Base-by-base conservation (phyloP, 1,284 basidiomycete species). In the Trichosporon ovoides region DNA sequence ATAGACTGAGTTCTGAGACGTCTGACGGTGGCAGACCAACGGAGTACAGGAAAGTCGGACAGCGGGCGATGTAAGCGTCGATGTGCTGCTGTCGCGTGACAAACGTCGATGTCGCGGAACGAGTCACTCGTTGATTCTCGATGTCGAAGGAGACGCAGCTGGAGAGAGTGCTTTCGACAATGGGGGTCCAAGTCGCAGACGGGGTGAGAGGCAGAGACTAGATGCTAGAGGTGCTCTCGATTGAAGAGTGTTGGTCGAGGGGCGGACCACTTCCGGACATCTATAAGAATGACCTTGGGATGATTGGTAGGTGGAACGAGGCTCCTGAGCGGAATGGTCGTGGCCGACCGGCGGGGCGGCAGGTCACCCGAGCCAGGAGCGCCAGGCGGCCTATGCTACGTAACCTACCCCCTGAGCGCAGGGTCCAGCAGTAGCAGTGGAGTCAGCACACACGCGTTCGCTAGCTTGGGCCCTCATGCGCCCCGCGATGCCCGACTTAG, bases 391-490 rank as follows among this genome's bases (percentile, higher is more conserved):
- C 43, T 24, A 48, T 48, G 43, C 43, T 48, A 48, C 43, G 43
- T 48, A 48, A 46, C 43, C 24, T 10, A 14, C 14, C 4, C 43
- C 43, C 43, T 48, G 43, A 28, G 16, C 3, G 1, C 24, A 48
- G 43, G 43, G 43, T 48, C 24, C 24, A 48, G 24, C 9, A 22
- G 43, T 48, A 48, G 24, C 9, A 22, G 43, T 48, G 43, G 43
- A 48, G 43, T 48, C 43, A 28, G 43, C 43, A 48, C 43, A 48
- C 14, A 31, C 43, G 43, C 43, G 43, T 48, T 48, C 22, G 43
- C 22, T 28, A 31, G 28, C 5, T 31, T 31, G 28, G 28, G 28
- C 9, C 9, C 28, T 19, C 43, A 22, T 48, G 22, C 28, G 24
- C 19, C n/a, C 43, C 43, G 28, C 43, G 14, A 48, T 48, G 43